Base-by-base conservation (phyloP, 176 grass and related monocot genomes). In the Olyra latifolia region DNA sequence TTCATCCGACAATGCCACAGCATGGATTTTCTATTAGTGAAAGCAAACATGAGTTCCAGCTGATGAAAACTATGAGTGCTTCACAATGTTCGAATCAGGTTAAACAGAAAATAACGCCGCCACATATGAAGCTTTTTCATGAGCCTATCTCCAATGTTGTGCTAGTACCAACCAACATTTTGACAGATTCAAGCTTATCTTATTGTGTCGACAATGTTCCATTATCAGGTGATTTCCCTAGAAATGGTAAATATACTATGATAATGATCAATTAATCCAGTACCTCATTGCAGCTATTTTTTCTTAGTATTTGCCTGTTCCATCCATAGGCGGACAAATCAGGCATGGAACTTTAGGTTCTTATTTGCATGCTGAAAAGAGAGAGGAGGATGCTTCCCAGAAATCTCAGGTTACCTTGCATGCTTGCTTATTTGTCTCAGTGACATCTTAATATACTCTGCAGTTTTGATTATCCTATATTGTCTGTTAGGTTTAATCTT, bases 351-450 rank as follows among this genome's bases (percentile, higher is more conserved):
- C 69, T 54, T n/a, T 78, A 90, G 11, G 62, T 74, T 78, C 83
- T 68, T 80, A 25, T 80, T 71, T 80, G 54, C 79, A 87, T 63
- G 60, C 35, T 76, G 58, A 63, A 53, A 80, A 76, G 55, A 86
- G 43, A 76, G 80, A 75, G 75, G 69, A 52, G 22, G 19, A 35
- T 24, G 57, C 63, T 67, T 70, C 38, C 10, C 40, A 67, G 49
- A 87, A 87, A 85, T 76, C 60, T 67, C 83, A 89, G 80, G 90
- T 92, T 71, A 66, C 22, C 25, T 60, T 49, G 50, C 41, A 28
- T 14, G 54, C 20, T 27, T 62, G 40, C 42, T 40, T 64, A 60
- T 69, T 14, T 58, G 14, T 50, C 30, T 45, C 15, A 57, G 15
- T 52, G 22, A 54, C 54, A 23, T 87, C 41, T 10, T 45, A 53